Evolutionary conservation across 2,329 filamentous ascomycete species (phyloP), one percentile per base, ranked within the genome.

Genomic region (Beauveria medogensis): DNA sequence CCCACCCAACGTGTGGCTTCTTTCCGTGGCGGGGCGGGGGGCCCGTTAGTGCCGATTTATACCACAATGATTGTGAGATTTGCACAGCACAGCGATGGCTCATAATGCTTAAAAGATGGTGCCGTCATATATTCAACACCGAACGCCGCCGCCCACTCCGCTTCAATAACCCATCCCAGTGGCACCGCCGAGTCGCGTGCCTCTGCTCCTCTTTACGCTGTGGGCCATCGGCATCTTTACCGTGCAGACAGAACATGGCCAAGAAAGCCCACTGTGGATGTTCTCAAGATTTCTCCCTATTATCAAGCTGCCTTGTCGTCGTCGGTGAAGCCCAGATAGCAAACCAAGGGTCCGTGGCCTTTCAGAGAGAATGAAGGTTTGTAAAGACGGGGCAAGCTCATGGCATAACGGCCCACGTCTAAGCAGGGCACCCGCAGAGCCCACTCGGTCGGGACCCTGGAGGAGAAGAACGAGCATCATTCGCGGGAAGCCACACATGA

Each of bases 1-100:
- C 58, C 58, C 58, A 5, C 48, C 37, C 28, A 6, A 10, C 20
- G n/a, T 47, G 58, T 60, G 41, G 58, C 58, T 54, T 48, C 20
- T 47, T 30, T 30, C 50, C 58, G 50, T 12, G 41, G 48, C 30
- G 50, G 48, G 50, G 26, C 9, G 30, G 46, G 26, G 28, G 50
- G 50, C 16, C 12, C n/a, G 26, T 48, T 60, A 60, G 58, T 60
- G 58, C 28, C 58, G 58, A 60, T 60, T 60, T 60, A 51, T 60
- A 51, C 57, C 57, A 47, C 7, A 16, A 14, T 51, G 5, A 41
- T 18, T 24, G 34, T 24, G n/a, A 58, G 55, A 58, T 58, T 58
- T 58, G 55, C 55, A 58, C 55, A 58, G 46, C 46, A 50, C 44
- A 57, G 4, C 26, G 28, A 14, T 12, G 18, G 20, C 26, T 47